Evolutionary conservation across 805 yeast species (phyloP), one percentile per base, ranked within the genome.

Genomic region (Phaffomyces opuntiae): DNA sequence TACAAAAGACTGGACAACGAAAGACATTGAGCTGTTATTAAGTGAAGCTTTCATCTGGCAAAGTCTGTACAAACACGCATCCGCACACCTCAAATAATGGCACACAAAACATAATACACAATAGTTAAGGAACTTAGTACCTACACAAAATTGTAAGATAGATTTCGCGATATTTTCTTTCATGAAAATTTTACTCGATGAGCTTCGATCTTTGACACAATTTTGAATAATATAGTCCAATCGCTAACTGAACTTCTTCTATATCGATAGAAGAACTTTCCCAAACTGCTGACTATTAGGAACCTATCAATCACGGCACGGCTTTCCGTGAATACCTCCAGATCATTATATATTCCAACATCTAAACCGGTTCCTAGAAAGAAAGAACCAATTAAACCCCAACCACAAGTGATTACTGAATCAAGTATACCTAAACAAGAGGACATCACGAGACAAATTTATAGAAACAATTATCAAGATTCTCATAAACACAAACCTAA

Each of bases 41-140:
- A 88, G 97, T 66, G 97, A 93, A 64, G 99, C 98, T 0, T 93
- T 80, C 63, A 88, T 93, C 57, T 93, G 97, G 97, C 97, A 90
- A 66, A 81, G 91, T 45, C 69, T 93, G 36, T 93, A 87, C 62
- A 88, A 87, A 60, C 85, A 88, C 61, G 96, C 96, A 6, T 69
- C 83, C 17, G 96, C 96, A 1, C 96, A 90, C 65, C 73, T 90
- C 61, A 75, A 82, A 37, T 41, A 42, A 37, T 45, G 41, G 31
- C 19, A 21, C 40, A 17, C 27, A 12, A 25, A 21, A 11, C 9
- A 17, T 17, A 21, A 5, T 21, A 3, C 24, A 35, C 5, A 34
- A 34, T 8, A n/a, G 11, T 17, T 35, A 35, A 35, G 11, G 25
- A 35, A 19, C 24, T 17, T 17, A n/a, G n/a, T n/a, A n/a, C 21